phyloP scores from a whole-genome alignment of 129 eudicot species.

The Solidago caesia region DNA sequence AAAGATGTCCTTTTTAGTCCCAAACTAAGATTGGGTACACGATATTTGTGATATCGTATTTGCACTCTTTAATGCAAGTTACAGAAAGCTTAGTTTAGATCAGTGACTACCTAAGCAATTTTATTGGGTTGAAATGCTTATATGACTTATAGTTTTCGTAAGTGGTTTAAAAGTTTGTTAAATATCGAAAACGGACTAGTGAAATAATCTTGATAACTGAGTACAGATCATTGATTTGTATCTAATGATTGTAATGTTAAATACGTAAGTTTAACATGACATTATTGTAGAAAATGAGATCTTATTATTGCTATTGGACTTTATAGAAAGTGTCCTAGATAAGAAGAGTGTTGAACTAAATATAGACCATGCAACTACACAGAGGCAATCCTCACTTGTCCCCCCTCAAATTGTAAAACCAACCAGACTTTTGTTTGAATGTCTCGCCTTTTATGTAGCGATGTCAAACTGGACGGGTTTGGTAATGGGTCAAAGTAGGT shows the following conservation, averaged over 20 bases:
- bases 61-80: not conserved
- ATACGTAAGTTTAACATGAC: not conserved
- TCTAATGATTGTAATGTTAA: not conserved
- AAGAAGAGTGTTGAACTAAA: not conserved
- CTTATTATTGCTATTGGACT: not conserved
- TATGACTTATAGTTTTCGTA: not conserved
- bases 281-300: not conserved
- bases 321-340: not conserved
- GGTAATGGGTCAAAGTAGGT: not conserved
- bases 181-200: not conserved
- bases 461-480: not conserved
- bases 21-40: not conserved
- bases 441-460: not conserved
- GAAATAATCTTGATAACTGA: too few species aligned
- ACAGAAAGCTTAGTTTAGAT: not conserved
- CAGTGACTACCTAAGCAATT: not conserved
- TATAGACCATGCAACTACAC: not conserved
- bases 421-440: not conserved
- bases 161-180: not conserved
- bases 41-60: not conserved
- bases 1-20: not conserved
- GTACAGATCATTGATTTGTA: too few species aligned
- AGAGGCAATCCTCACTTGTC: not conserved
- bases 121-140: not conserved
- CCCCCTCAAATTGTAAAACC: not conserved